Percentiles rank a stretch among this genome's conserved stretches.
Conservation (phyloP, 495 filamentous ascomycete species). For the Saxispiralis lemnorum region DNA sequence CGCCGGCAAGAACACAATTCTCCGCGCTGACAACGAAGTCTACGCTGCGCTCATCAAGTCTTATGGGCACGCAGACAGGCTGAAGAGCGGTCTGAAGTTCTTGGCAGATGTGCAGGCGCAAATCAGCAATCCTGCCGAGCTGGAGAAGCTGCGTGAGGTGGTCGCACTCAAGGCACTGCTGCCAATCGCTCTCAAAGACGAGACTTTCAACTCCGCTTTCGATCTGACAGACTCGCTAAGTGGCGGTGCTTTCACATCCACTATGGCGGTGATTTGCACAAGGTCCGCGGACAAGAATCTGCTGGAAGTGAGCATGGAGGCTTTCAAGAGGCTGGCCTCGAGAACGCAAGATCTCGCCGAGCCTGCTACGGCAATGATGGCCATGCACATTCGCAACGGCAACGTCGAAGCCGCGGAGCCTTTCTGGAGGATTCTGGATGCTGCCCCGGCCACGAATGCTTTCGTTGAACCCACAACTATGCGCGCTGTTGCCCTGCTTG, state of each 20-base stretch:
- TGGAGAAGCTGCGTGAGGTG: constrained; percentile 44
- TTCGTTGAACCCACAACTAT: constrained; percentile 75
- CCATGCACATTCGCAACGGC: constrained; percentile 63
- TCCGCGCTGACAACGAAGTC: constrained; percentile 62
- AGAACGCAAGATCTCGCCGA: constrained; percentile 34
- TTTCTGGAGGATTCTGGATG: constrained; percentile 53
- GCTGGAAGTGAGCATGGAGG: constrained; percentile 46
- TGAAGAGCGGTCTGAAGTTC: constrained; percentile 65
- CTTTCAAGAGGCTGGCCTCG: constrained; percentile 34
- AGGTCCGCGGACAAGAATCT: constrained; percentile 66
- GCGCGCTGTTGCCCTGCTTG: constrained; percentile 69
- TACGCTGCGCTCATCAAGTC: constrained; percentile 79
- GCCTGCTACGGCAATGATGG: constrained; percentile 68
- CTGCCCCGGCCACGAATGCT: constrained; percentile 16
- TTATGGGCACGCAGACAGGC: constrained; percentile 61
- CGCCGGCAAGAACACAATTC: constrained; percentile 48
- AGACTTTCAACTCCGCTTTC: constrained; percentile 41
- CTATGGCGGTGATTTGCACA: constrained; percentile 41
- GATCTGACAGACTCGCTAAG: constrained; percentile 34
- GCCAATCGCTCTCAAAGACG: constrained; percentile 44
- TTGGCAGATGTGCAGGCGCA: constrained; percentile 54
- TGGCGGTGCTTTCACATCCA: constrained; percentile 31
- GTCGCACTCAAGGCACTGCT: constrained; percentile 60
- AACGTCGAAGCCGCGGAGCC: constrained; percentile 56
- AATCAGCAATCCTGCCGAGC: constrained; percentile 29